These are phyloP conservation scores for Rossbeevera mucosa DNA, from an alignment of 768 basidiomycete species.

Conservation along the genomic window DNA sequence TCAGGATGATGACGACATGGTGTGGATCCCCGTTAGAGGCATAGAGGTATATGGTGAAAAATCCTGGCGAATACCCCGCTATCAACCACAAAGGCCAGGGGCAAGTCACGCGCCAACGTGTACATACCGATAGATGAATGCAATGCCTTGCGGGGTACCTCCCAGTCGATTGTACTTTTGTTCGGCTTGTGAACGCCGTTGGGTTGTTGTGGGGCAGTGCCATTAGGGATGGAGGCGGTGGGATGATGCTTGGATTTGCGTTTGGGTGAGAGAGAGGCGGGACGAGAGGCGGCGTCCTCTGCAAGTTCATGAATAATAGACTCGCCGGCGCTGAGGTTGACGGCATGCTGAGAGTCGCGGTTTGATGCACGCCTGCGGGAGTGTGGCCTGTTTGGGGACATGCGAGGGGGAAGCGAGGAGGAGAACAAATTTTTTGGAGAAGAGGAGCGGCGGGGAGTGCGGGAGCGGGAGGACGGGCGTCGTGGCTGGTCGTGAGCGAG, in stretches of 20 bases:
- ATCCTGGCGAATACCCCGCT: constrained; percentile 38
- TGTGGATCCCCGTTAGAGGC: constrained; percentile 42
- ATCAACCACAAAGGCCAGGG: constrained; percentile 2
- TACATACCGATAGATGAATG: constrained; percentile 85
- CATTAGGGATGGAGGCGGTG: constrained; percentile 8
- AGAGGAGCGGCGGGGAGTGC: constrained; percentile 37
- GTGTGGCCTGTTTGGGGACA: constrained; percentile 35
- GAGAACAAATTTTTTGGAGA: constrained; percentile 46
- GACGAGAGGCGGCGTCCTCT: constrained; percentile 18
- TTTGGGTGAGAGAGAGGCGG: constrained; percentile 13
- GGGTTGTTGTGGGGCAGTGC: background rate
- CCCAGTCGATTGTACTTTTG: constrained; percentile 59
- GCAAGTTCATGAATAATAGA: constrained; percentile 23
- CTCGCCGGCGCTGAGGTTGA: constrained; percentile 9
- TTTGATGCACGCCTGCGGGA: constrained; percentile 20
- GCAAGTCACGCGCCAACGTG: constrained; percentile 1
- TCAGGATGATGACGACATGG: constrained; percentile 57
- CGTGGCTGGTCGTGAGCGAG: constrained; percentile 34
- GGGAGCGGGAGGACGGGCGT: constrained; percentile 23
- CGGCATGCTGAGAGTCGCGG: constrained; percentile 23
- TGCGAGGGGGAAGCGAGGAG: constrained; percentile 29
- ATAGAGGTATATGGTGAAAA: constrained; percentile 61
- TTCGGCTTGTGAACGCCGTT: constrained; percentile 10
- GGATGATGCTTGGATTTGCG: constrained; percentile 15
- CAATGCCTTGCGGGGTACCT: constrained; percentile 82